Conservation (phyloP, 1,284 basidiomycete genomes). For the Ustilago crameri region DNA sequence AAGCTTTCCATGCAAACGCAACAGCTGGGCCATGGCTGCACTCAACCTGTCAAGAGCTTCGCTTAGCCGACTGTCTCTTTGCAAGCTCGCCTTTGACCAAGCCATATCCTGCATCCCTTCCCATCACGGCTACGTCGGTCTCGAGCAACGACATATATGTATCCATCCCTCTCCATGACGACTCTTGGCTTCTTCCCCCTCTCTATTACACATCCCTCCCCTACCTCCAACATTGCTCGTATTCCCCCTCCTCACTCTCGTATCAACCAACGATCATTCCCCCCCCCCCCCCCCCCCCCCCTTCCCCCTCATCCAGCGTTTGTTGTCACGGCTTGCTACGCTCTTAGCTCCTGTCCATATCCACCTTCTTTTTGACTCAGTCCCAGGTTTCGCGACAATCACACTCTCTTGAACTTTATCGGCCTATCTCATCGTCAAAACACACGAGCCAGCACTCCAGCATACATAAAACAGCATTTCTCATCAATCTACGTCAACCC, state of each 20-base stretch:
- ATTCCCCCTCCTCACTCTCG: not conserved
- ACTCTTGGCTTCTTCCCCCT: constrained; percentile 1
- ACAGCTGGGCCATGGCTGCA: too few species aligned
- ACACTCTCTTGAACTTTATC: constrained; percentile 1
- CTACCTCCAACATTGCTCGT: constrained; percentile 5
- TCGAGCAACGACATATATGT: constrained; percentile 7
- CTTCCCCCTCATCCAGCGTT: constrained; percentile 1
- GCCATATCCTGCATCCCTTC: not conserved
- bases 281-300: constrained; percentile 1
- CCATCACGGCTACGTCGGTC: not conserved
- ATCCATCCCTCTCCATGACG: constrained; percentile 2
- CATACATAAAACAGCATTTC: not conserved
- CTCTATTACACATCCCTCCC: constrained; percentile 1
- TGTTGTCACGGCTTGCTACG: constrained; percentile 9
- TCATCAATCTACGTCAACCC: constrained; percentile 1
- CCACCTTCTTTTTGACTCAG: not conserved
- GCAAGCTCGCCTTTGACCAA: not conserved
- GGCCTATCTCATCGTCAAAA: not conserved
- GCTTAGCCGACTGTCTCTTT: not conserved
- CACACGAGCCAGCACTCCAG: not conserved
- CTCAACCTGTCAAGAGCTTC: not conserved
- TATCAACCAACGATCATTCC: too few species aligned
- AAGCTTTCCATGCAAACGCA: too few species aligned
- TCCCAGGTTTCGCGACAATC: not conserved
- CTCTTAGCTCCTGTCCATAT: constrained; percentile 1